Evolutionary conservation across 2,329 filamentous ascomycete species (phyloP).

Genomic region (Ceratocystis eucalypticola): DNA sequence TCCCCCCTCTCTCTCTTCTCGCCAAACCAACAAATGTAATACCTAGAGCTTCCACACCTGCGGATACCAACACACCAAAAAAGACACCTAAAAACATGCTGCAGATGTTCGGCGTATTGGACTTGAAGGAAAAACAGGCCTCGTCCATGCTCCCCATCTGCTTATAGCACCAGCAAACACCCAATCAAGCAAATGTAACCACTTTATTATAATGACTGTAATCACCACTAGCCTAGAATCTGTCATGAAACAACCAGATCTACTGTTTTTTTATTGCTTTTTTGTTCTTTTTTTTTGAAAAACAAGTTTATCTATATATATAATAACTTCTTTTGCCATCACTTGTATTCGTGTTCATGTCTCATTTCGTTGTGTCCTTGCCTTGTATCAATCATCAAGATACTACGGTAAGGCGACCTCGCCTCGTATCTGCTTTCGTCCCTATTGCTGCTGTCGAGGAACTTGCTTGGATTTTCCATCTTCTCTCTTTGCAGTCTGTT

Average conservation of each 20-base stretch:
- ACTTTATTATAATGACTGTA: not conserved
- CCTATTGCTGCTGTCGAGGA: not conserved
- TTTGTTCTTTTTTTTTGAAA: too few species aligned
- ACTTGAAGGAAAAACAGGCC: slow-evolving; percentile 14
- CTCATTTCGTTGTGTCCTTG: too few species aligned
- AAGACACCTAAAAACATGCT: not conserved
- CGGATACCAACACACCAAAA: not conserved
- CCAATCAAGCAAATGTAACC: not conserved
- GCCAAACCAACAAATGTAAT: not conserved
- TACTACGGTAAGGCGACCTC: too few species aligned
- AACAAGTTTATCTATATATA: too few species aligned
- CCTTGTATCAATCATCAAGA: too few species aligned
- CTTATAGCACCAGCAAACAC: not conserved
- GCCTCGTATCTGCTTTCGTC: not conserved
- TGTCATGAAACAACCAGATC: not conserved
- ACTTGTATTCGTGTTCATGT: not conserved
- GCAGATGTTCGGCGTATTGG: not conserved
- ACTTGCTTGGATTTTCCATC: too few species aligned
- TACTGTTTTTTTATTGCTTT: too few species aligned
- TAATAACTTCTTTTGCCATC: not conserved
- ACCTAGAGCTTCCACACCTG: not conserved
- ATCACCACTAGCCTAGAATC: not conserved
- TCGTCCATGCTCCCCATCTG: not conserved
- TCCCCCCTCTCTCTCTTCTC: not conserved
- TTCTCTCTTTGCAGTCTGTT: too few species aligned